Percentiles rank a stretch among this genome's conserved stretches.
Evolutionary conservation across 352 stramenopile species (phyloP).

Genomic region (Globisporangium echinulatum): DNA sequence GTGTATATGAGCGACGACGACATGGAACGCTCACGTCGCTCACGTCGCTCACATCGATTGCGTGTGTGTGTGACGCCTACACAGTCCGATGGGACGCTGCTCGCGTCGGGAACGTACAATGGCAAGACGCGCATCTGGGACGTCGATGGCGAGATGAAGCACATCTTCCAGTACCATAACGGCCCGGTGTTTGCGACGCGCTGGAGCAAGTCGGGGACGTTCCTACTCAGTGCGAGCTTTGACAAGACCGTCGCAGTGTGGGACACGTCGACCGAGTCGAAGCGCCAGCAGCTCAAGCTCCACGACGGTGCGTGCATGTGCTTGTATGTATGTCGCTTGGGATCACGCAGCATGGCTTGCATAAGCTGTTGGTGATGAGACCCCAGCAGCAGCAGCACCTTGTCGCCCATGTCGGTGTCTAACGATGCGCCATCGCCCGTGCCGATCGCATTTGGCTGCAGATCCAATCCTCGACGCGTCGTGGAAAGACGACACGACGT

Average conservation of each 20-base stretch:
- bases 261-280: conserved; percentile 85
- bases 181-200: conserved; percentile 80
- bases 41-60: background rate
- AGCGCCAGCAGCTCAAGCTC: conserved; percentile 92
- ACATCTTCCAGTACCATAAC: conserved; percentile 81
- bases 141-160: conserved; percentile 69
- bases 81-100: conserved; percentile 81
- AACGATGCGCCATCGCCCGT: too few relatives aligned
- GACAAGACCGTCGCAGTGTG: conserved; percentile 85
- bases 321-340: background rate
- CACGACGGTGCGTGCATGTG: conserved; percentile 36
- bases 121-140: conserved; percentile 85
- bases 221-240: conserved; percentile 74
- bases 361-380: too few relatives aligned
- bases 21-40: background rate
- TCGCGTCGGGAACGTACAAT: conserved; percentile 96
- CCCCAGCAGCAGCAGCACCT: too few relatives aligned
- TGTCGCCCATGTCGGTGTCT: too few relatives aligned
- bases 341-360: too few relatives aligned
- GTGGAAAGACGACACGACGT: conserved; percentile 93
- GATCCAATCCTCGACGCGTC: conserved; percentile 88
- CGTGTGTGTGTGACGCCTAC: conserved; percentile 3
- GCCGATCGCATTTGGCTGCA: background rate
- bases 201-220: conserved; percentile 75
- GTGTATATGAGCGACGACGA: background rate